Base-by-base conservation (phyloP, 768 basidiomycete species). In the Peribolospora kevripleyi region DNA sequence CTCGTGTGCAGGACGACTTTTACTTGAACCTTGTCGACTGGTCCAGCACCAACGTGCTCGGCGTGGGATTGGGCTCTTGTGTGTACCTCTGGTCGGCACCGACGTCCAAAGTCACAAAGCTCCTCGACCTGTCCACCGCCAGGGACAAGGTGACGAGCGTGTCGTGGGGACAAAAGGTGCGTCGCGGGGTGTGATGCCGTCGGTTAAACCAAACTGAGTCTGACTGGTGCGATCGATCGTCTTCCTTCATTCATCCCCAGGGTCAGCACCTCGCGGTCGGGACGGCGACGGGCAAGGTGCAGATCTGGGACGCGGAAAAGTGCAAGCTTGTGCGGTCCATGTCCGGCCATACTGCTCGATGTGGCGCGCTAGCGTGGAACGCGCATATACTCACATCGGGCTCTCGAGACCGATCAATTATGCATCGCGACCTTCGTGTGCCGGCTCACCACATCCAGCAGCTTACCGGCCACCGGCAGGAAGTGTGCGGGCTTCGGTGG, bases 61-160 rank as follows among this genome's bases (percentile, higher is more conserved):
- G 84, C 3, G 93, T 97, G 6, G 91, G 90, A 3, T 74, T 98
- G 6, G 84, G 81, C 3, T 72, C 80, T 0, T 88, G 85, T 58
- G 91, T 98, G 9, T 98, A 98, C 65, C 78, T 95, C 1, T 98
- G 93, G 93, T 84, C 82, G 6, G 93, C 91, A 6, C 81, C 86
- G 53, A 93, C 88, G 55, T 86, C 86, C 25, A 77, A 76, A 5
- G 93, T 97, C 4, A 83, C 80, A 38, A 90, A 91, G 65, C 71
- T 98, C 13, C 91, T 86, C 64, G 87, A 97, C 63, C 68, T 95
- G 14, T 58, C 68, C 25, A 64, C 65, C 5, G 60, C 57, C 3
- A 59, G 70, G 48, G 86, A 90, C 66, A 77, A 76, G 0, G 75
- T 93, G 58, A 85, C 84, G 51, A 85, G 84, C 1, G 76, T 98